Evolutionary conservation across 257 asterid species (phyloP), one percentile per base, ranked within the genome.

Genomic region (Striga asiatica): DNA sequence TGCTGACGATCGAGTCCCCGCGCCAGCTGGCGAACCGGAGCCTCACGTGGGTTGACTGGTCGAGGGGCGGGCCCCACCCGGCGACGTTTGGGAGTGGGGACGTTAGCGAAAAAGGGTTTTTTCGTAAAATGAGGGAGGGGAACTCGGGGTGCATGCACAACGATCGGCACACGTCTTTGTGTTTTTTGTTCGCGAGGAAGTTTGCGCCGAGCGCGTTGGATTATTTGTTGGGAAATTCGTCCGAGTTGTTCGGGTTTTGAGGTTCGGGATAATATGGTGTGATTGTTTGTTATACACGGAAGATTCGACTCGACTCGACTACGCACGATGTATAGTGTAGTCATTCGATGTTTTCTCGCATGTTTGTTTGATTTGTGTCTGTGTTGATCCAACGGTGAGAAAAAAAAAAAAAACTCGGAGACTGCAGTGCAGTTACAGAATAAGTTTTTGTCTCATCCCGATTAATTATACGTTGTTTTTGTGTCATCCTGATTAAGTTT

Each of bases 181-280:
- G 97, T 66, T 89, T 63, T 70, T 73, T 89, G 14, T 89, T 89
- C 55, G 94, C 94, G 12, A 56, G 97, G 68, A 89, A 85, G 70
- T 71, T 85, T 71, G 80, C 94, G 47, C 97, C 97, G 27, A 78
- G 71, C 65, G 89, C 97, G 57, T 71, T 85, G 76, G 82, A 64
- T 11, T 65, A 62, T 50, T 77, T 89, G 12, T 68, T 89, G 59
- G 68, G 74, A 52, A 71, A 79, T 45, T 85, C 97, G 2, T 35
- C 74, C 10, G 70, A 70, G 43, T 72, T 70, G 47, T 80, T 88
- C 7, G 92, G 95, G 24, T 88, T 67, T 50, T 88, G 78, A 81
- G 21, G n/a, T n/a, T n/a, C n/a, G n/a, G n/a, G n/a, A n/a, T n/a
- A n/a, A n/a, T n/a, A n/a, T n/a, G n/a, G n/a, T n/a, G n/a, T n/a